Evolutionary conservation across 75 land plant species (phyloP).

Genomic region (Isoetes taiwanensis): DNA sequence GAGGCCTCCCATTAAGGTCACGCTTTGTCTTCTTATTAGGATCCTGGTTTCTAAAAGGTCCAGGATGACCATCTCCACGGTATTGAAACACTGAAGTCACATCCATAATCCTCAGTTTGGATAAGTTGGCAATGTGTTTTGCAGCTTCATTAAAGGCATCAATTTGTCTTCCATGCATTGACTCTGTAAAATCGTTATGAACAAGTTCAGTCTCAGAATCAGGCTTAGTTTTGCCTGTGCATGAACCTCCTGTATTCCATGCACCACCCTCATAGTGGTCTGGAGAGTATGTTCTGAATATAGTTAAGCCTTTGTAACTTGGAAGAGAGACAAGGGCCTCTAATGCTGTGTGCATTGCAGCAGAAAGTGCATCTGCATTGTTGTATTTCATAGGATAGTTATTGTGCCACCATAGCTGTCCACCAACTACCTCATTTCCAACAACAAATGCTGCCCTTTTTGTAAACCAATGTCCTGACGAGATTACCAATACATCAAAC

Average conservation of each 20-base stretch:
- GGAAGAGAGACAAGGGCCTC: neutral
- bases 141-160: constrained; percentile 36
- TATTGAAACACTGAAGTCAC: constrained; percentile 46
- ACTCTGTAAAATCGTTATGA: constrained; percentile 36
- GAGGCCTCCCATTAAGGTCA: constrained; percentile 55
- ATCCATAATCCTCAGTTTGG: constrained; percentile 56
- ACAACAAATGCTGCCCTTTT: constrained; percentile 51
- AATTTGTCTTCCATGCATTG: constrained; percentile 52
- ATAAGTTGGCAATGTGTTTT: constrained; percentile 13
- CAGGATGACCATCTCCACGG: constrained; percentile 89
- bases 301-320: constrained; percentile 54
- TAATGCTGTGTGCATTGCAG: no score
- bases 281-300: constrained; percentile 70
- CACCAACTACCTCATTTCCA: constrained; percentile 54
- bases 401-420: constrained; percentile 63
- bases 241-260: constrained; percentile 91
- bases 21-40: constrained; percentile 56
- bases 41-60: constrained; percentile 68
- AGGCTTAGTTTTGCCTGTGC: constrained; percentile 73
- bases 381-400: no score
- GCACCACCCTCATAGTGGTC: constrained; percentile 90
- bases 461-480: constrained; percentile 93
- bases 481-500: constrained; percentile 66
- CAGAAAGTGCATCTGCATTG: no score
- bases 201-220: constrained; percentile 21